A percentile compares a stretch with the other conserved stretches of the same genome.
phyloP scores from a whole-genome alignment of 345 rosid species.

The Capsella bursapastoris region DNA sequence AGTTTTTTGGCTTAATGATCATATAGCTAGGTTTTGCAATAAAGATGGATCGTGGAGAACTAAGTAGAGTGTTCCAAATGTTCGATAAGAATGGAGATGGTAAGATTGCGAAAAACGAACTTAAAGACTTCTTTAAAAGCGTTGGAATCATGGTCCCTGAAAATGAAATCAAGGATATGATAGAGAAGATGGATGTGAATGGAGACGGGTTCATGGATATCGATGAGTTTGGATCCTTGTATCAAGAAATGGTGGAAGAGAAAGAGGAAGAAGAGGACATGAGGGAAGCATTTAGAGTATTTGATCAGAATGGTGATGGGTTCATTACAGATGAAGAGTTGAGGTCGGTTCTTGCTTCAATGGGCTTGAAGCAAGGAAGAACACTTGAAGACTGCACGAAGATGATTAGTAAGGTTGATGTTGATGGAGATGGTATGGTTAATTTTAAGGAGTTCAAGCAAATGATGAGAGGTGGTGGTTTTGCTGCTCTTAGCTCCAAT shows the following conservation, averaged over 20 bases:
- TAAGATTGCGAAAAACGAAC: conserved; percentile 42
- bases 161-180: conserved; percentile 42
- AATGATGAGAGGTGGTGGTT: conserved; percentile 58
- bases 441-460: conserved; percentile 46
- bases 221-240: conserved; percentile 41
- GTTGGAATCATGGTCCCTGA: conserved; percentile 40
- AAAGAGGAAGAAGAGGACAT: conserved; percentile 46
- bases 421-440: conserved; percentile 49
- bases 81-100: conserved; percentile 47
- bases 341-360: conserved; percentile 42
- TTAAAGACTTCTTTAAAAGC: conserved; percentile 39
- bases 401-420: conserved; percentile 46
- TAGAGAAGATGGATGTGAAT: conserved; percentile 40
- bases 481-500: conserved; percentile 68
- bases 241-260: conserved; percentile 47
- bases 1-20: background rate
- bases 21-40: background rate
- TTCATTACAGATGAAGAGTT: conserved; percentile 47
- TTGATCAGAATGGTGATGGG: conserved; percentile 48
- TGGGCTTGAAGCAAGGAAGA: conserved; percentile 51
- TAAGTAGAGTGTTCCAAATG: conserved; percentile 43
- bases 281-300: conserved; percentile 46
- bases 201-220: conserved; percentile 46
- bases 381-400: conserved; percentile 46
- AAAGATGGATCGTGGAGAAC: conserved; percentile 43